A percentile compares a stretch with the other conserved stretches of the same genome.
phyloP scores from a whole-genome alignment of 163 green algal species.

The Chloromonas sp. region DNA sequence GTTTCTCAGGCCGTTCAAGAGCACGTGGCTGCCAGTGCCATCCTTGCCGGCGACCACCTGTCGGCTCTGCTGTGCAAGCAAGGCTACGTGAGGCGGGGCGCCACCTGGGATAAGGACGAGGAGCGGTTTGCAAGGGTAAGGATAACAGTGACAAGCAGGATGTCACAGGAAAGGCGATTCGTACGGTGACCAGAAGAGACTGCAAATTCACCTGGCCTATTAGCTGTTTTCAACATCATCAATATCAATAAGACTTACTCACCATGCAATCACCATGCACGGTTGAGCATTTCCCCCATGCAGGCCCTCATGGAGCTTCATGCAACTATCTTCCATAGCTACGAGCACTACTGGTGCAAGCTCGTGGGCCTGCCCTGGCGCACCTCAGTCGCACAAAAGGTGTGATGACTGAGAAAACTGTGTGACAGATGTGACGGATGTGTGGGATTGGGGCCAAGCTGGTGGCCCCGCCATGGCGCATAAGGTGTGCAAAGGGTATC shows the following conservation, averaged over 20 bases:
- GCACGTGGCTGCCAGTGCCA: slow-evolving; percentile 41
- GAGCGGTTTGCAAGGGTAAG: slow-evolving; percentile 28
- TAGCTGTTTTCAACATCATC: no score
- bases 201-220: no score
- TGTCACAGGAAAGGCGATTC: no score
- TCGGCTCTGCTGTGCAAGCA: slow-evolving; percentile 39
- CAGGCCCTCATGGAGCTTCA: slow-evolving; percentile 45
- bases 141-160: no score
- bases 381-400: neutral
- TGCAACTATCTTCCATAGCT: slow-evolving; percentile 42
- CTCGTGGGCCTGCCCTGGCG: slow-evolving; percentile 16
- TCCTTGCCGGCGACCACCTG: slow-evolving; percentile 49
- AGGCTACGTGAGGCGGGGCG: slow-evolving; percentile 30
- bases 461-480: no score
- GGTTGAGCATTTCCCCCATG: no score
- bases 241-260: no score
- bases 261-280: no score
- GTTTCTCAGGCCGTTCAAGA: slow-evolving; percentile 7
- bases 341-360: slow-evolving; percentile 33
- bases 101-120: slow-evolving; percentile 26
- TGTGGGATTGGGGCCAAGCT: no score
- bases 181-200: no score
- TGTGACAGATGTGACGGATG: no score
- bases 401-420: neutral
- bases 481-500: no score